These are phyloP conservation scores for Bothriochloa decipiens DNA, from an alignment of 176 grass and related monocot genomes.

Conservation along the genomic window DNA sequence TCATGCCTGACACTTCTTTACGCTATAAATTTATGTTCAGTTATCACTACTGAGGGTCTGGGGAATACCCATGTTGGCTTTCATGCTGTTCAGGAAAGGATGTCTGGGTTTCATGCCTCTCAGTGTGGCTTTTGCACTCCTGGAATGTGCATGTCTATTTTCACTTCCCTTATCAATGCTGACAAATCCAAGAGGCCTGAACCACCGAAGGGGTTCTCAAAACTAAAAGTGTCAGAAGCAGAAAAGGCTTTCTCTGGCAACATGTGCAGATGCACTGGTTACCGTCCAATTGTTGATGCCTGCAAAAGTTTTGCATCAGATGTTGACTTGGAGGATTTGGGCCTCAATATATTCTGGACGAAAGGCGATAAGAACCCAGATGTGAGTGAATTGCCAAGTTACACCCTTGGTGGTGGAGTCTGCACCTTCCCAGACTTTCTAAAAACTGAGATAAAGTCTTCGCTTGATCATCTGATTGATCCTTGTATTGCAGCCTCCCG, in stretches of 20 bases:
- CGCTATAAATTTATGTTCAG: conserved; percentile 66
- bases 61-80: conserved; percentile 63
- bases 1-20: conserved; percentile 78
- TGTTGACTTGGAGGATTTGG: conserved; percentile 83
- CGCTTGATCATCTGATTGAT: conserved; percentile 1
- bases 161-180: conserved; percentile 73
- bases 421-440: conserved; percentile 70
- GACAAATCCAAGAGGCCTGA: conserved; percentile 67
- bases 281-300: conserved; percentile 72
- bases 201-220: conserved; percentile 70
- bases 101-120: conserved; percentile 83
- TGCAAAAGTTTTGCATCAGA: conserved; percentile 85
- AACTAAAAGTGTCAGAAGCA: conserved; percentile 59
- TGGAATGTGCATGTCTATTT: conserved; percentile 92
- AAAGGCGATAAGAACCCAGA: conserved; percentile 48
- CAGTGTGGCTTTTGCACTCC: conserved; percentile 90
- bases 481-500: neutral
- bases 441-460: conserved; percentile 60
- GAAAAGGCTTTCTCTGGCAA: conserved; percentile 74
- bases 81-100: conserved; percentile 74
- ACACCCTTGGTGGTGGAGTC: conserved; percentile 49
- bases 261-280: conserved; percentile 80
- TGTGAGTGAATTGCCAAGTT: conserved; percentile 53
- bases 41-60: conserved; percentile 78
- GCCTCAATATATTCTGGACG: conserved; percentile 78